A percentile compares a stretch with the other conserved stretches of the same genome.
Evolutionary conservation across 352 stramenopile species (phyloP).

Genomic region (Elongisporangium senticosum): DNA sequence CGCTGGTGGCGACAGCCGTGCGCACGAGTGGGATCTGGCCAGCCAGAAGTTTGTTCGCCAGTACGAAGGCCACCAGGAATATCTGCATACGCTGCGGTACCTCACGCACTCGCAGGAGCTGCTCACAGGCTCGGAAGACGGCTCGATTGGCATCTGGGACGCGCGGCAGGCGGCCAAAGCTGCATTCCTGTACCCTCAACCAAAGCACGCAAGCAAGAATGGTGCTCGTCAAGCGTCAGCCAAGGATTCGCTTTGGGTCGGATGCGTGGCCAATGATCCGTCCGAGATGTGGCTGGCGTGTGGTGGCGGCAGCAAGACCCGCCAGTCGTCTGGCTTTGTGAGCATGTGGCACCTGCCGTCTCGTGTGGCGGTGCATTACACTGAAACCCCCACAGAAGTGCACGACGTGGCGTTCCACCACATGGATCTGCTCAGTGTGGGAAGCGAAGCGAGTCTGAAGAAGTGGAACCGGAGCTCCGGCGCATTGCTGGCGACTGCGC

Average conservation of each 20-base stretch:
- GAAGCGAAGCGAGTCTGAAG: conserved; percentile 55
- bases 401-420: conserved; percentile 68
- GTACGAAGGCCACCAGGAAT: conserved; percentile 53
- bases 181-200: conserved; percentile 48
- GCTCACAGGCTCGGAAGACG: conserved; percentile 65
- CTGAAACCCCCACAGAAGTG: conserved; percentile 51
- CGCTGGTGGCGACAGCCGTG: conserved; percentile 51
- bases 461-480: conserved; percentile 77
- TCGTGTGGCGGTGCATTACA: conserved; percentile 62
- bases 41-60: conserved; percentile 47
- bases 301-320: conserved; percentile 45
- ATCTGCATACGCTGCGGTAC: conserved; percentile 59
- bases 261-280: conserved; percentile 53
- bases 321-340: conserved; percentile 41
- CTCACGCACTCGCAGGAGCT: conserved; percentile 67
- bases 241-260: conserved; percentile 37
- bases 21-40: conserved; percentile 55
- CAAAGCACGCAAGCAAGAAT: conserved; percentile 8
- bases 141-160: conserved; percentile 72
- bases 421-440: conserved; percentile 65
- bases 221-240: neutral
- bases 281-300: conserved; percentile 70
- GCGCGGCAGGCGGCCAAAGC: conserved; percentile 40
- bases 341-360: conserved; percentile 78
- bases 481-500: conserved; percentile 43